Evolutionary conservation across 2,329 filamentous ascomycete species (phyloP).

Genomic region (Fusarium domesticum): DNA sequence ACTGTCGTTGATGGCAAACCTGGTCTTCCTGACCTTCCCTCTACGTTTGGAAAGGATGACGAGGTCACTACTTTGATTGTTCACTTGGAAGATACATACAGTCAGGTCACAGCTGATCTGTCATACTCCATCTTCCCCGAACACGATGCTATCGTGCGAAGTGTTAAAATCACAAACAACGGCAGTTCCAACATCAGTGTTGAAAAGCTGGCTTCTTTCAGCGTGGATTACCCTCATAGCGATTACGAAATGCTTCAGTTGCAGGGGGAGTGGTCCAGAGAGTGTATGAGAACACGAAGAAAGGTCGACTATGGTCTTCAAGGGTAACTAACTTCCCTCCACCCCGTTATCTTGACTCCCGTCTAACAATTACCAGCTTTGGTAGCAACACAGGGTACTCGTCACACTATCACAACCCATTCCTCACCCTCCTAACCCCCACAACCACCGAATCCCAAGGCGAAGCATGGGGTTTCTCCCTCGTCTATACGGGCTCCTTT

Average conservation of each 20-base stretch:
- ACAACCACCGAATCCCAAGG: constrained; percentile 59
- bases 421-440: constrained; percentile 55
- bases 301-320: constrained; percentile 56
- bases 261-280: constrained; percentile 61
- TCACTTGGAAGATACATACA: constrained; percentile 57
- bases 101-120: constrained; percentile 55
- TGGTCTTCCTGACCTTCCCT: constrained; percentile 52
- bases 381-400: constrained; percentile 60
- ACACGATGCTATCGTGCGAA: constrained; percentile 59
- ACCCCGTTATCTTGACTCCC: too few relatives aligned
- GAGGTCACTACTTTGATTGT: constrained; percentile 60
- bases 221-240: constrained; percentile 57
- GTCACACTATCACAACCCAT: constrained; percentile 63
- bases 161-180: constrained; percentile 59
- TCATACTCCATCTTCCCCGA: constrained; percentile 62
- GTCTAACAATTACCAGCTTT: constrained; percentile 45
- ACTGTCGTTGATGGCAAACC: constrained; percentile 56
- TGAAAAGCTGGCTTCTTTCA: constrained; percentile 58
- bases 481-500: constrained; percentile 64
- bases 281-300: constrained; percentile 52
- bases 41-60: constrained; percentile 54
- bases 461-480: constrained; percentile 62
- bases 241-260: constrained; percentile 62
- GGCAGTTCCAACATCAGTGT: constrained; percentile 51
- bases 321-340: constrained; percentile 39